Evolutionary conservation across 768 basidiomycete genomes (phyloP), one percentile per base, ranked within the genome.

Genomic region (Cyclocybe aegerita): DNA sequence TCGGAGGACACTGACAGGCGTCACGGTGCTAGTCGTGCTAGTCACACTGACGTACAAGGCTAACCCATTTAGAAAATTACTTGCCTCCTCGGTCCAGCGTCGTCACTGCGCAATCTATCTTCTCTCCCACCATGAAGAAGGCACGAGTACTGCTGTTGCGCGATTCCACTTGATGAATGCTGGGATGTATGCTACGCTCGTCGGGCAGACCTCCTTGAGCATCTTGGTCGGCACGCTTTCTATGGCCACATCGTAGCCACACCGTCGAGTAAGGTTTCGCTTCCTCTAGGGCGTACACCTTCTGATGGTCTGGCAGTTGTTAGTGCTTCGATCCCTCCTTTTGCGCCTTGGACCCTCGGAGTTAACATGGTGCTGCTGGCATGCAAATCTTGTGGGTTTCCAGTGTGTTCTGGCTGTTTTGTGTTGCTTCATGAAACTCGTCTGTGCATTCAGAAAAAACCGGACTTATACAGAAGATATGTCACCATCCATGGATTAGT

Each of bases 91-190:
- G 31, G 35, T 34, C 34, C n/a, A 16, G 46, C 60, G 50, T 44
- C 39, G 44, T 43, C 40, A 30, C 29, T 50, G 41, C 32, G 29
- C 57, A 52, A 43, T 56, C 40, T 53, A 54, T 51, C 53, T 54
- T 58, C 50, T 56, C 42, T 49, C 39, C 48, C 55, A 54, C 58
- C 61, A 81, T 55, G 51, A 62, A 64, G 86, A 88, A 85, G 66
- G 70, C 85, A 44, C 81, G 90, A 72, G 43, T 95, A 93, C 64
- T 97, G 93, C 63, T 97, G 93, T 67, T 92, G 90, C 61, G 94
- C 94, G 39, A 87, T 98, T 52, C 95, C 95, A 7, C 70, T 93
- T n/a, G 43, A 75, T 93, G 55, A 96, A 99, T 72, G 79, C 83
- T 53, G 97, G 97, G 31, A 90, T 98, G 46, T 98, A 97, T 60